These are phyloP conservation scores for Xylaria nigripes DNA, from an alignment of 495 filamentous ascomycete species.

Conservation along the genomic window DNA sequence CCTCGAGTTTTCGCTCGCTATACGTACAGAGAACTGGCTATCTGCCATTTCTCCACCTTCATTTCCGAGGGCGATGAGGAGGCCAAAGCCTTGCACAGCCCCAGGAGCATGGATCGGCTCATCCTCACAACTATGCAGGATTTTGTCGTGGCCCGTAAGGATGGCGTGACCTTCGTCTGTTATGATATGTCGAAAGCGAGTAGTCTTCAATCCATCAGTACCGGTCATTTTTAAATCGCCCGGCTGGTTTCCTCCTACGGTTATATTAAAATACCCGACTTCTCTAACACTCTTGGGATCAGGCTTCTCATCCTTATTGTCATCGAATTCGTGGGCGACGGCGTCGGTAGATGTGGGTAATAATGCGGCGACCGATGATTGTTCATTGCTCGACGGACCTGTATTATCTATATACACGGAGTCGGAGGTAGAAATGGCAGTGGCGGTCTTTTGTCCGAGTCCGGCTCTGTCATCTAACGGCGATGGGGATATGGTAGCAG, in stretches of 20 bases:
- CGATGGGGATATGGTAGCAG: constrained; percentile 2
- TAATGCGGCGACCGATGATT: constrained; percentile 11
- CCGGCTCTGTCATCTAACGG: constrained; percentile 2
- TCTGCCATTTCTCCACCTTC: constrained; percentile 38
- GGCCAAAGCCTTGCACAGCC: constrained; percentile 79
- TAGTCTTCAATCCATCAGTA: constrained; percentile 40
- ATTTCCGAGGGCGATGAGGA: constrained; percentile 70
- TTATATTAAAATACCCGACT: not conserved
- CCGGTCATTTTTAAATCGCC: constrained; percentile 16
- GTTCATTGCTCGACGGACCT: constrained; percentile 24
- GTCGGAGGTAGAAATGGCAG: constrained; percentile 8
- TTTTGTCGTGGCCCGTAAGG: constrained; percentile 68
- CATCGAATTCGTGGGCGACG: constrained; percentile 23
- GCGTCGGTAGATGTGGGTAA: constrained; percentile 27
- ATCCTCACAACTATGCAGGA: constrained; percentile 76
- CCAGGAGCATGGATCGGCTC: constrained; percentile 91
- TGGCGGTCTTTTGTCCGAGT: constrained; percentile 17
- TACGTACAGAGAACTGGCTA: constrained; percentile 59
- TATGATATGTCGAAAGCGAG: constrained; percentile 70
- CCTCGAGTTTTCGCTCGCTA: constrained; percentile 82
- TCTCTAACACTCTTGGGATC: constrained; percentile 9
- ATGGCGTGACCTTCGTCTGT: constrained; percentile 79
- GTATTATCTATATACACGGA: constrained; percentile 23
- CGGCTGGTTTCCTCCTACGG: constrained; percentile 3
- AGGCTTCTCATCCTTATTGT: constrained; percentile 7